Base-by-base conservation (phyloP, 2,329 filamentous ascomycete genomes). In the Sporothrix schenckii region DNA sequence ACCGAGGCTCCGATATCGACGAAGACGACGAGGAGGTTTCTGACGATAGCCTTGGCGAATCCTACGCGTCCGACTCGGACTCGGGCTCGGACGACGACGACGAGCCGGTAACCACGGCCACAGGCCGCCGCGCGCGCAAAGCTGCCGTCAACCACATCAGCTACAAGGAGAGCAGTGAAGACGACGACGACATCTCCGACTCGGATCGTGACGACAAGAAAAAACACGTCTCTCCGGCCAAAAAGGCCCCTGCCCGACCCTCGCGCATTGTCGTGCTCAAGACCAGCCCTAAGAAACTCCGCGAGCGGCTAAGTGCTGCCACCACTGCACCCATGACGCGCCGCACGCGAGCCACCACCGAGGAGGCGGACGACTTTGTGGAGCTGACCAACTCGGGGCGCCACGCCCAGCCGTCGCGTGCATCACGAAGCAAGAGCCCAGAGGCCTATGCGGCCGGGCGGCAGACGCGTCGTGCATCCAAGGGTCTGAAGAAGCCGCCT, bases 351-450 rank as follows among this genome's bases (percentile, higher is more conserved):
- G 85, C 84, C 19, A 83, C 80, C 69, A 87, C 86, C 3, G 86
- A 84, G 58, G 86, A 88, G 61, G 80, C 81, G 0, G 84, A 85
- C 41, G 85, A 88, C 56, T 82, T 88, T 7, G 77, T 88, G 4
- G 86, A 89, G 75, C 80, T 90, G 16, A 86, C 87, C 6, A 86
- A 82, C 74, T 89, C 88, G 9, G 88, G 88, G n/a, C 84, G 82
- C 70, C 87, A 90, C 73, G 84, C 83, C 24, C 81, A 82, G 53
- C 76, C 81, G 2, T 79, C 83, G 41, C 81, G 85, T 52, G 80
- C 80, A 21, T 83, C 84, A 54, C 86, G 86, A 69, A 89, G 86
- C 74, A 83, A 80, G 74, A 88, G 86, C 72, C 87, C 88, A 0
- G 87, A 90, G 73, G 76, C 79, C 16, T 81, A 83, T 39, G 77